Percentiles rank a stretch among this genome's conserved stretches.
These are phyloP conservation scores for Camellia granthamiana DNA, from an alignment of 148 eudicot species.

Conservation along the genomic window DNA sequence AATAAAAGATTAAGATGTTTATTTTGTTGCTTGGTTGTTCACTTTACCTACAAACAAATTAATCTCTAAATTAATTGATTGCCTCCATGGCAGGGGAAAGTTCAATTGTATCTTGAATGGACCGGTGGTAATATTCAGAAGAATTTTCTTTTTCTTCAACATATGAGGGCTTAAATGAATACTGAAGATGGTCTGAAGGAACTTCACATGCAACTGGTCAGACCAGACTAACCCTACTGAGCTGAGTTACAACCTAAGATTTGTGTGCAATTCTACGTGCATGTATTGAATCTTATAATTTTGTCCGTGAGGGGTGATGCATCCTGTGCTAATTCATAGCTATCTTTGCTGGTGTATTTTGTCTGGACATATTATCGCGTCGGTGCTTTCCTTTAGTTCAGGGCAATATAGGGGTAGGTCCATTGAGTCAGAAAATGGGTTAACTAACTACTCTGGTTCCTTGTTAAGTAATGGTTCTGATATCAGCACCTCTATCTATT, in stretches of 20 bases:
- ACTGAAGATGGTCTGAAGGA: not conserved
- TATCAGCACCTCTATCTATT: slow-evolving; percentile 5
- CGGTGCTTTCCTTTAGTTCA: slow-evolving; percentile 27
- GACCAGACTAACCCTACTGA: slow-evolving; percentile 10
- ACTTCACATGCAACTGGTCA: slow-evolving; percentile 12
- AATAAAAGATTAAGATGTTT: not conserved
- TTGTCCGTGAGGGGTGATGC: slow-evolving; percentile 42
- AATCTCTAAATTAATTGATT: not conserved
- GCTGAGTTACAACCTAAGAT: slow-evolving; percentile 3
- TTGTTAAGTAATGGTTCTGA: slow-evolving; percentile 17
- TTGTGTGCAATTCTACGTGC: slow-evolving; percentile 14
- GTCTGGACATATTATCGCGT: slow-evolving; percentile 28
- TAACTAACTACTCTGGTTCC: slow-evolving; percentile 16
- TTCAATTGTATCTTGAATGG: slow-evolving; percentile 4
- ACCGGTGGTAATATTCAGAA: slow-evolving; percentile 1
- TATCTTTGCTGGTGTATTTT: slow-evolving; percentile 46
- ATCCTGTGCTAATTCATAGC: slow-evolving; percentile 32
- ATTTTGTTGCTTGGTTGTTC: not conserved
- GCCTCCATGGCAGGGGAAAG: slow-evolving; percentile 15
- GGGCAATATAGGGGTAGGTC: slow-evolving; percentile 20
- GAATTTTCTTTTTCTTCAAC: not conserved
- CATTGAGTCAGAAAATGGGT: slow-evolving; percentile 19
- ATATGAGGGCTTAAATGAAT: not conserved
- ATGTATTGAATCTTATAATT: slow-evolving; percentile 9
- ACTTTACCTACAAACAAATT: not conserved